phyloP scores from a whole-genome alignment of 257 asterid genomes.

The Rubia yunnanensis region DNA sequence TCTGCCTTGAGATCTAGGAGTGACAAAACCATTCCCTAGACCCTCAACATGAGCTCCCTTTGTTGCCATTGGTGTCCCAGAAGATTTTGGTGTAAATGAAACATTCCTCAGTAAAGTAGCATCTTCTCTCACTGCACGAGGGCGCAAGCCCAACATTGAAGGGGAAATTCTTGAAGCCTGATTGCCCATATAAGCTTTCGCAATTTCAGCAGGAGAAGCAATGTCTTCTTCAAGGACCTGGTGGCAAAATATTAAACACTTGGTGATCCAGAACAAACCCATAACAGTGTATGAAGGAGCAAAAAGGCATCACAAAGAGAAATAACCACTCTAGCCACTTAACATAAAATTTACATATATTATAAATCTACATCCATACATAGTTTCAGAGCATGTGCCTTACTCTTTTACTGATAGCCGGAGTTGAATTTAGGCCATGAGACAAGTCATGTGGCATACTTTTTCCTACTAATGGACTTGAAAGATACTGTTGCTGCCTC shows the following conservation, averaged over 20 bases:
- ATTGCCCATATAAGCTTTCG: slow-evolving; percentile 88
- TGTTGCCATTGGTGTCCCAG: slow-evolving; percentile 24
- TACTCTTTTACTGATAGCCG: slow-evolving; percentile 36
- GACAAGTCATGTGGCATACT: slow-evolving; percentile 25
- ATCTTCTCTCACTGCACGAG: slow-evolving; percentile 41
- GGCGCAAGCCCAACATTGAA: slow-evolving; percentile 42
- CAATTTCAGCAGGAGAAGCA: slow-evolving; percentile 87
- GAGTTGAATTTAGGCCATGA: slow-evolving; percentile 28
- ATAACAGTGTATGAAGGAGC: neutral
- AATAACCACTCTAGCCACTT: neutral
- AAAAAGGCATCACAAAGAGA: neutral
- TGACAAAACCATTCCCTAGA: slow-evolving; percentile 47
- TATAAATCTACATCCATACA: neutral
- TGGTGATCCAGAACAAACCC: neutral
- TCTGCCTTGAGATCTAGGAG: slow-evolving; percentile 74
- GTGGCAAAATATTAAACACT: slow-evolving; percentile 5
- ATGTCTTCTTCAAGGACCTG: slow-evolving; percentile 58
- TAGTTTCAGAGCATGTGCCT: slow-evolving; percentile 4
- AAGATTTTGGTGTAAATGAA: slow-evolving; percentile 38
- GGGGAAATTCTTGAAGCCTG: slow-evolving; percentile 64
- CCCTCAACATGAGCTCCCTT: slow-evolving; percentile 28
- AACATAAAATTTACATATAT: neutral
- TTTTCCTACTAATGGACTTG: slow-evolving; percentile 26
- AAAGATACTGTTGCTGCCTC: slow-evolving; percentile 28
- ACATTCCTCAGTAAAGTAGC: slow-evolving; percentile 25